Evolutionary conservation across 2,329 filamentous ascomycete genomes (phyloP), one percentile per base, ranked within the genome.

Genomic region (Pseudogymnoascus sp.): DNA sequence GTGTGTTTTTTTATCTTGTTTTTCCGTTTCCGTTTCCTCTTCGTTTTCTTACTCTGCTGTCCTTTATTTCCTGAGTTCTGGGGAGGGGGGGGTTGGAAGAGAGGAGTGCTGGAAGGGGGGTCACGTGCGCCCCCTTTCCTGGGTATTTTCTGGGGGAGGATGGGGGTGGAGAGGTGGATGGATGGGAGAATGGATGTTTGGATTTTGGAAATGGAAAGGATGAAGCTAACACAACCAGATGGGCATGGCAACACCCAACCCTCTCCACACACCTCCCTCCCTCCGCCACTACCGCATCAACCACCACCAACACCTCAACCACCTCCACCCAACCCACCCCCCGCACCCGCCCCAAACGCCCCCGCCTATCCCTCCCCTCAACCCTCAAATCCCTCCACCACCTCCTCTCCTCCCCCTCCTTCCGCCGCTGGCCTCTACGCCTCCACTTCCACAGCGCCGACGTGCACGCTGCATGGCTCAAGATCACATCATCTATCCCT

Each of bases 221-320:
- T 62, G n/a, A 8, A 31, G 10, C 38, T 59, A n/a, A n/a, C n/a
- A n/a, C n/a, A n/a, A n/a, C n/a, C 66, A 93, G 90, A 80, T 97
- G 93, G 93, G 93, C 93, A 40, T 88, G 96, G 81, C 90, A 90
- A 68, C 92, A 97, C 72, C 85, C 92, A 1, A 89, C 95, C 72
- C 74, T 88, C 35, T 93, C 93, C 4, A 79, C 88, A 35, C 92
- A 96, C 72, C 91, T 96, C 64, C 82, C 88, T 11, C 75, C 82
- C 33, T 81, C 85, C 42, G 81, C 86, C n/a, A 78, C 24, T 24
- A 4, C 4, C 24, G 4, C 4, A 24, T 24, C 24, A 24, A 24
- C 24, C 24, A 24, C 90, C 37, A 78, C 81, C 1, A 72, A 80
- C 59, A 74, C 82, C 69, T 83, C 77, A 0, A 73, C 76, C 62